Conservation (phyloP, 495 filamentous ascomycete species). For the Geoglossum glabrum region DNA sequence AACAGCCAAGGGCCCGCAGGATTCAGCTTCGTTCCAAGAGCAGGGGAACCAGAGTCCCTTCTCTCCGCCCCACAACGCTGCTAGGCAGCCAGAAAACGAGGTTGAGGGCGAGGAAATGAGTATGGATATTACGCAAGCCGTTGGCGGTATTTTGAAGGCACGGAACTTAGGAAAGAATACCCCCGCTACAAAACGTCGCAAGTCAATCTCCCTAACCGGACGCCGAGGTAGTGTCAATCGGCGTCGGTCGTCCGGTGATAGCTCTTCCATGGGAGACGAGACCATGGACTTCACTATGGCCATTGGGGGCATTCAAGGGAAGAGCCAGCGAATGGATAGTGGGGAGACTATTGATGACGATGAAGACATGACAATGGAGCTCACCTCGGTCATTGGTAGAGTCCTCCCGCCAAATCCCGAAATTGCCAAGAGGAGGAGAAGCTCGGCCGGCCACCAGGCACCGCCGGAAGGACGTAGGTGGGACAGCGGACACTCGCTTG, state of each 20-base stretch:
- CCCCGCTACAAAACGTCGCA: background rate
- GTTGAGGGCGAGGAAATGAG: slow-evolving; percentile 22
- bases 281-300: slow-evolving; percentile 24
- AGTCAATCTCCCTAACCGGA: slow-evolving; percentile 10
- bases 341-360: slow-evolving; percentile 16
- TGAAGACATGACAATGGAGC: slow-evolving; percentile 52
- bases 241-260: slow-evolving; percentile 4
- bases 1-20: background rate
- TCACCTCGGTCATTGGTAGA: slow-evolving; percentile 33
- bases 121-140: slow-evolving; percentile 34
- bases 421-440: slow-evolving; percentile 9
- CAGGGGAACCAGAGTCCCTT: slow-evolving; percentile 44
- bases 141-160: slow-evolving; percentile 31
- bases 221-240: slow-evolving; percentile 11
- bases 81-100: background rate
- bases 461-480: background rate
- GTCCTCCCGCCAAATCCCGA: slow-evolving; percentile 23
- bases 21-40: slow-evolving; percentile 23
- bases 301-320: slow-evolving; percentile 16
- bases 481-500: background rate
- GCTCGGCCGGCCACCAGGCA: background rate
- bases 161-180: background rate
- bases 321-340: background rate
- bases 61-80: slow-evolving; percentile 13
- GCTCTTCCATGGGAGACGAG: slow-evolving; percentile 12